Evolutionary conservation across 345 rosid genomes (phyloP).

Genomic region (Salix arbutifolia): DNA sequence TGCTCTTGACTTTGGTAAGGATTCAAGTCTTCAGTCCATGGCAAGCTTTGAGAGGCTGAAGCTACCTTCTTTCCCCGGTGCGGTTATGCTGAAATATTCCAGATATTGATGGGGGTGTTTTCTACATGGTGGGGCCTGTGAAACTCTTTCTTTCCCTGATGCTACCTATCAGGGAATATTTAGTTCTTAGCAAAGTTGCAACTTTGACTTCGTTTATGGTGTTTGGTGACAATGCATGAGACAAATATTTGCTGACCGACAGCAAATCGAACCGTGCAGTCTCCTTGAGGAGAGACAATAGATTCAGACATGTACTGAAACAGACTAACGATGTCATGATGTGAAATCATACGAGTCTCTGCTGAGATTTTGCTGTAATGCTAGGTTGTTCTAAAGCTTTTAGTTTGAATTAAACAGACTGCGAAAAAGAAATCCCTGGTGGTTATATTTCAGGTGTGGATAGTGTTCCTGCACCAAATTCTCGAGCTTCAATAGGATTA

Average conservation of each 20-base stretch:
- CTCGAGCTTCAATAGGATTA: no score
- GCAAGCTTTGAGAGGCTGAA: not conserved
- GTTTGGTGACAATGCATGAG: not conserved
- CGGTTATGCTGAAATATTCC: not conserved
- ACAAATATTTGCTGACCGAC: no score
- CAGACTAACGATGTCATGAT: no score
- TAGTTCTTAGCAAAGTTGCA: not conserved
- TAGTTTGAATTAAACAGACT: not conserved
- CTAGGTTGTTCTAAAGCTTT: no score
- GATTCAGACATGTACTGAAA: no score
- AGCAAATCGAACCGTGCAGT: not conserved
- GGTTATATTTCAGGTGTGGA: no score
- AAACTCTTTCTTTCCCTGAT: not conserved
- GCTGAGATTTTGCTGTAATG: no score
- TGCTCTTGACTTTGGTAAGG: not conserved
- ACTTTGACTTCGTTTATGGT: not conserved
- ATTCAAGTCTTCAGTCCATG: not conserved
- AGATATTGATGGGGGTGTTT: not conserved
- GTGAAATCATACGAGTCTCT: no score
- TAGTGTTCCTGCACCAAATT: no score
- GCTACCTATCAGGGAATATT: not conserved
- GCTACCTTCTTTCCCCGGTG: not conserved
- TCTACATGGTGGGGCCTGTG: not conserved
- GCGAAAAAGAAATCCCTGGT: no score
- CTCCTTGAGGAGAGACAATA: no score